Evolutionary conservation across 371 early-diverging fungal genomes (phyloP), one percentile per base, ranked within the genome.

Genomic region (Mortierella sp.): DNA sequence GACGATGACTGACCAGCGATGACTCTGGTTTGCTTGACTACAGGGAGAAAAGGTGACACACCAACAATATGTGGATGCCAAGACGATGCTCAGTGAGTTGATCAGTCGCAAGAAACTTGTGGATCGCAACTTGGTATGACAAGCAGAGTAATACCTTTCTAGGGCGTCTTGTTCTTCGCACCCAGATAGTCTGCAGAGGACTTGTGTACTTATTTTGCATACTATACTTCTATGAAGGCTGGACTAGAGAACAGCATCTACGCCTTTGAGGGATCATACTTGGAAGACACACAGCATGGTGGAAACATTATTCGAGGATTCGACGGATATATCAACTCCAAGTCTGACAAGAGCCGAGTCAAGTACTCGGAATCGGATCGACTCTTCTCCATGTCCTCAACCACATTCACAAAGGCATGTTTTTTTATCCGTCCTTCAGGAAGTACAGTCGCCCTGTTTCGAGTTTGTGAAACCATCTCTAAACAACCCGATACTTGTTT

Each of bases 241-340:
- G 68, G 84, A 39, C 74, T 94, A 14, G 95, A 94, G 71, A 78
- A 86, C 30, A 84, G 87, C 48, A 91, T 94, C 58, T 94, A 92
- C 79, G 74, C 86, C 6, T 91, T 91, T 78, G 95, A 94, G 64
- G 90, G 90, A 1, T 88, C 91, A 13, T 94, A 94, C 66, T 69
- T 94, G 48, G 93, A 93, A 76, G 94, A 94, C 49, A 93, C 95
- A 6, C 88, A 86, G 49, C 84, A 83, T 38, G 85, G 86, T 49
- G 95, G 95, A 16, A 94, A 94, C 61, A 89, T 94, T 47, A 89
- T 94, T 52, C 86, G 88, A 31, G 95, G 95, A 0, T 94, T 93
- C 67, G 94, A 93, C 42, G 91, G 91, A 0, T 94, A 93, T 62
- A 71, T 88, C 45, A 83, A 83, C 59, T 58, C 65, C 13, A 78